phyloP scores from a whole-genome alignment of 1,284 basidiomycete species.

The Neolentinus lepideus region DNA sequence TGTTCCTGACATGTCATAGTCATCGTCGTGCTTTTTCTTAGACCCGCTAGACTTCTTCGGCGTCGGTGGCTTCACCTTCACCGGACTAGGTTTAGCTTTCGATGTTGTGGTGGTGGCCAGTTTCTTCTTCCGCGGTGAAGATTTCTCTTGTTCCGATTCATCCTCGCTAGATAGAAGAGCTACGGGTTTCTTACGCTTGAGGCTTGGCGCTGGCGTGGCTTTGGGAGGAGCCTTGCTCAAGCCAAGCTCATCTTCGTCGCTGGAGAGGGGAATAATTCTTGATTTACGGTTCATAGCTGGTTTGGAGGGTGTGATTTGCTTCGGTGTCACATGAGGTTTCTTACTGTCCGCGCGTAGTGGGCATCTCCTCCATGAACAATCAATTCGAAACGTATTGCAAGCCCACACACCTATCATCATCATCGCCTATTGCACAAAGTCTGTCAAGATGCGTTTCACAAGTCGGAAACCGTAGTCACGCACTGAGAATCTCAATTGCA shows the following conservation, averaged over 20 bases:
- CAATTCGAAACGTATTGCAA: neutral
- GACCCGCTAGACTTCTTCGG: conserved; percentile 2
- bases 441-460: conserved; percentile 3
- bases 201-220: conserved; percentile 9
- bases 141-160: conserved; percentile 16
- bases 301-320: neutral
- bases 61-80: conserved; percentile 7
- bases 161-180: conserved; percentile 25
- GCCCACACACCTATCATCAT: conserved; percentile 9
- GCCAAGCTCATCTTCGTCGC: conserved; percentile 14
- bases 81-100: conserved; percentile 12
- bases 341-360: neutral
- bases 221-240: no score
- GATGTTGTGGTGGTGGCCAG: conserved; percentile 22
- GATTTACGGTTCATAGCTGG: conserved; percentile 4
- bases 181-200: conserved; percentile 25
- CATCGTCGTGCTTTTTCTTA: conserved; percentile 13
- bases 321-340: neutral
- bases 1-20: conserved; percentile 12
- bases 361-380: neutral
- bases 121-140: conserved; percentile 36
- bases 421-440: conserved; percentile 7
- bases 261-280: conserved; percentile 1
- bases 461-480: conserved; percentile 1
- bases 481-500: conserved; percentile 21